Conservation (phyloP, 1,284 basidiomycete species). For the Singerocomus rubriflavus region DNA sequence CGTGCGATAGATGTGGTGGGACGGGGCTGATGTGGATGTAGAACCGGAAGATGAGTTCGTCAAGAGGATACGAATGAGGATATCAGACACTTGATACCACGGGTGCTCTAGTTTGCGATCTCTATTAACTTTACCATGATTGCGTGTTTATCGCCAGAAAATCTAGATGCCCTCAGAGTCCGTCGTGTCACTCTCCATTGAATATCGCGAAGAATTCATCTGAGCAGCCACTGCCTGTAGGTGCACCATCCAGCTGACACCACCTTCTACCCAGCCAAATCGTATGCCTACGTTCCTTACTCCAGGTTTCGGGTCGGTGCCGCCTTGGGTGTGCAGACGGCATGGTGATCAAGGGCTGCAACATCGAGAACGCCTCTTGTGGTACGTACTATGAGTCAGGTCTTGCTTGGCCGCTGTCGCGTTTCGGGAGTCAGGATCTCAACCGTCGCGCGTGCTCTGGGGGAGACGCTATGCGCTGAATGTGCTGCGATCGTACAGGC, state of each 20-base stretch:
- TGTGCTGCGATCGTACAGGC: constrained; percentile 86
- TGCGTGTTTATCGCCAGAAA: too few relatives aligned
- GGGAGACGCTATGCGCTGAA: constrained; percentile 84
- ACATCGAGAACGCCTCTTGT: constrained; percentile 91
- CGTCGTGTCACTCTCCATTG: constrained; percentile 7
- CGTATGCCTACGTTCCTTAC: constrained; percentile 67
- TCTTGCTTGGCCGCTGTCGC: neutral
- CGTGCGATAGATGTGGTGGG: too few relatives aligned
- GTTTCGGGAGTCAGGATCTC: too few relatives aligned
- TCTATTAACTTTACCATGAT: too few relatives aligned
- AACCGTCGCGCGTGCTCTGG: constrained; percentile 32
- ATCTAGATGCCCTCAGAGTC: too few relatives aligned
- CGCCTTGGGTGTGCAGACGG: constrained; percentile 71
- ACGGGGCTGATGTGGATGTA: too few relatives aligned
- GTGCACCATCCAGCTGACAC: too few relatives aligned
- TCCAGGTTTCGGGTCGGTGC: constrained; percentile 91
- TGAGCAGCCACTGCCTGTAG: too few relatives aligned
- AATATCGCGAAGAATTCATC: constrained; percentile 16
- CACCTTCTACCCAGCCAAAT: constrained; percentile 41
- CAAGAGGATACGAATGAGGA: too few relatives aligned
- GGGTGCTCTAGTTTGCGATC: too few relatives aligned
- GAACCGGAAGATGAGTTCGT: neutral
- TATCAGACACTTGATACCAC: too few relatives aligned
- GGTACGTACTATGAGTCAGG: constrained; percentile 42
- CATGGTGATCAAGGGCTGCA: constrained; percentile 76